Evolutionary conservation across 169 alveolate species (phyloP).

Genomic region (Plasmodium yoelii): DNA sequence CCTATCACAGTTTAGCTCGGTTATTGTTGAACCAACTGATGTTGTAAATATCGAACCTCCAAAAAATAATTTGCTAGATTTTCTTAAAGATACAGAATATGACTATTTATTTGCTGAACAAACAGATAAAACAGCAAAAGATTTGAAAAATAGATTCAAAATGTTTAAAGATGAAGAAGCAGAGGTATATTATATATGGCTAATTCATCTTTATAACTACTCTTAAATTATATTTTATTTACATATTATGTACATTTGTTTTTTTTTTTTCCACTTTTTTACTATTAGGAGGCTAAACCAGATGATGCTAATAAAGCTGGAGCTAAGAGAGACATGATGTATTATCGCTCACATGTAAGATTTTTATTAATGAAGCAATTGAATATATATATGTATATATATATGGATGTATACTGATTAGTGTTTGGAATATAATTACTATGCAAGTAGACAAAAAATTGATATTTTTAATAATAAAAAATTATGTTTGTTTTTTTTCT

Average conservation of each 20-base stretch:
- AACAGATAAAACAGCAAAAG: conserved; percentile 79
- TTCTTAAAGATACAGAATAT: conserved; percentile 75
- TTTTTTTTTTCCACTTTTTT: neutral
- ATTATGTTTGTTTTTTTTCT: conserved; percentile 6
- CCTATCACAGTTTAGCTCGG: conserved; percentile 38
- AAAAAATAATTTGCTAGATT: conserved; percentile 73
- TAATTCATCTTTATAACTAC: neutral
- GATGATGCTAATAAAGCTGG: conserved; percentile 52
- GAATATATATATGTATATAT: too few relatives aligned
- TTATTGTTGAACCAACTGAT: conserved; percentile 78
- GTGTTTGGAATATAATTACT: too few relatives aligned
- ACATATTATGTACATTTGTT: neutral
- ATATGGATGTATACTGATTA: too few relatives aligned
- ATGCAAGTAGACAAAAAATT: too few relatives aligned
- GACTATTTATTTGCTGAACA: conserved; percentile 71
- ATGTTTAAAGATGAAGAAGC: conserved; percentile 82
- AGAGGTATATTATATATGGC: conserved; percentile 21
- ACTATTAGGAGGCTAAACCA: conserved; percentile 77
- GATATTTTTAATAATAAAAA: too few relatives aligned
- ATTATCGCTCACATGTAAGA: conserved; percentile 68
- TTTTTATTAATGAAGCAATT: neutral
- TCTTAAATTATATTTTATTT: neutral
- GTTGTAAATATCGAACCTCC: conserved; percentile 81
- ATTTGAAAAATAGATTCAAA: conserved; percentile 82
- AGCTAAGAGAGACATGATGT: conserved; percentile 31